These are phyloP conservation scores for Colletotrichum tanaceti DNA, from an alignment of 2,329 filamentous ascomycete species.

Conservation along the genomic window DNA sequence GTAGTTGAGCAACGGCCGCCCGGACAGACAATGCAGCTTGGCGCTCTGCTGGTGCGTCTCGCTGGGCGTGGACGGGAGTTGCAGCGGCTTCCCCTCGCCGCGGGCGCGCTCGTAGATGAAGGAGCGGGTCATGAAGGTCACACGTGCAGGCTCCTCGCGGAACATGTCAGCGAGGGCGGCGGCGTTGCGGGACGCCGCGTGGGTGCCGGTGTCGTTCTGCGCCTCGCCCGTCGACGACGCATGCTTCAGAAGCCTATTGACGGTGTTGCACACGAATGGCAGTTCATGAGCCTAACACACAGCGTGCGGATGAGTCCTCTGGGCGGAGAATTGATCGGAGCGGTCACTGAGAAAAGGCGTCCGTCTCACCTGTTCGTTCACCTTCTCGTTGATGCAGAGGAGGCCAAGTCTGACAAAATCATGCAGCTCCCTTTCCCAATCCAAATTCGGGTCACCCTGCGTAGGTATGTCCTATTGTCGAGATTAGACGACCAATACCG, in stretches of 20 bases:
- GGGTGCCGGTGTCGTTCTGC: slow-evolving; percentile 49
- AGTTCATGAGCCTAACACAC: slow-evolving; percentile 56
- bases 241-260: slow-evolving; percentile 59
- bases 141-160: slow-evolving; percentile 61
- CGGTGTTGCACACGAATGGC: slow-evolving; percentile 59
- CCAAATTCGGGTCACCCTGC: slow-evolving; percentile 52
- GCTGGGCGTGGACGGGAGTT: slow-evolving; percentile 43
- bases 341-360: background rate
- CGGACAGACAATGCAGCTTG: slow-evolving; percentile 76
- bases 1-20: slow-evolving; percentile 64
- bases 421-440: slow-evolving; percentile 58
- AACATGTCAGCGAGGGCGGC: slow-evolving; percentile 59
- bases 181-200: slow-evolving; percentile 60
- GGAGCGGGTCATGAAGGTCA: slow-evolving; percentile 73
- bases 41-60: slow-evolving; percentile 72
- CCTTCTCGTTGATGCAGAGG: slow-evolving; percentile 53
- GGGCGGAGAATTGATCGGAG: too few relatives aligned
- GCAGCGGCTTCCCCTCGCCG: slow-evolving; percentile 44
- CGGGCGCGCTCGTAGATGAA: slow-evolving; percentile 70
- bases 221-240: slow-evolving; percentile 52
- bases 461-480: slow-evolving; percentile 48
- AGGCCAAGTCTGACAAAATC: slow-evolving; percentile 57
- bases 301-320: background rate
- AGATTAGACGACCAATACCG: slow-evolving; percentile 14
- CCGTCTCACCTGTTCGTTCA: slow-evolving; percentile 54